phyloP scores from a whole-genome alignment of 1,284 basidiomycete species.

The Irpex lacteus region DNA sequence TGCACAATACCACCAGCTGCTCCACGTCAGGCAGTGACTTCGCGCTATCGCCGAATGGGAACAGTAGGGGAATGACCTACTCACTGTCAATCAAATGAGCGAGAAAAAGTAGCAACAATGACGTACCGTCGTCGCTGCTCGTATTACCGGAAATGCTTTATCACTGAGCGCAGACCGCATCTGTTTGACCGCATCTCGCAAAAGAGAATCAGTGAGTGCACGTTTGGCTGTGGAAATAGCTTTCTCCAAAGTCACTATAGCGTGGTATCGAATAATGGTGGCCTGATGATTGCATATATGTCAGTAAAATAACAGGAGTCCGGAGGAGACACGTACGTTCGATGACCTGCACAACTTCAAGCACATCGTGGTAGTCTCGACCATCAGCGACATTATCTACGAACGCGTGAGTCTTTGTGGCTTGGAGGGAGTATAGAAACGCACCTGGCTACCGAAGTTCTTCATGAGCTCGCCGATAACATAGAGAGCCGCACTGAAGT shows the following conservation, averaged over 20 bases:
- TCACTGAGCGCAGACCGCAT: constrained; percentile 77
- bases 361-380: constrained; percentile 71
- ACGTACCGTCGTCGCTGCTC: constrained; percentile 76
- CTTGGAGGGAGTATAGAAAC: neutral
- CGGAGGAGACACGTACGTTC: constrained; percentile 43
- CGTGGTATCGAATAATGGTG: constrained; percentile 82
- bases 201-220: constrained; percentile 76
- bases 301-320: neutral
- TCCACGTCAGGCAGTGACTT: constrained; percentile 72
- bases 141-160: constrained; percentile 84
- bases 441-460: constrained; percentile 77
- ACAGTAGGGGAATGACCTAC: constrained; percentile 67
- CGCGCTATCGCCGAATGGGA: constrained; percentile 52
- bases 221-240: constrained; percentile 76
- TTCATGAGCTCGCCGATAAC: constrained; percentile 88
- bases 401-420: constrained; percentile 5
- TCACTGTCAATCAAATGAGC: constrained; percentile 7
- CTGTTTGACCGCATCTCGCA: constrained; percentile 86
- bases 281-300: neutral
- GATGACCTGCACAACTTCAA: constrained; percentile 72
- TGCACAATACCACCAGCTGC: constrained; percentile 61
- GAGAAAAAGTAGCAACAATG: neutral
- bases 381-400: constrained; percentile 93
- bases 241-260: constrained; percentile 76
- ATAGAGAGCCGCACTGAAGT: constrained; percentile 68